Evolutionary conservation across 2,329 filamentous ascomycete species (phyloP), one percentile per base, ranked within the genome.

Genomic region (Rhynchosporium graminicola): DNA sequence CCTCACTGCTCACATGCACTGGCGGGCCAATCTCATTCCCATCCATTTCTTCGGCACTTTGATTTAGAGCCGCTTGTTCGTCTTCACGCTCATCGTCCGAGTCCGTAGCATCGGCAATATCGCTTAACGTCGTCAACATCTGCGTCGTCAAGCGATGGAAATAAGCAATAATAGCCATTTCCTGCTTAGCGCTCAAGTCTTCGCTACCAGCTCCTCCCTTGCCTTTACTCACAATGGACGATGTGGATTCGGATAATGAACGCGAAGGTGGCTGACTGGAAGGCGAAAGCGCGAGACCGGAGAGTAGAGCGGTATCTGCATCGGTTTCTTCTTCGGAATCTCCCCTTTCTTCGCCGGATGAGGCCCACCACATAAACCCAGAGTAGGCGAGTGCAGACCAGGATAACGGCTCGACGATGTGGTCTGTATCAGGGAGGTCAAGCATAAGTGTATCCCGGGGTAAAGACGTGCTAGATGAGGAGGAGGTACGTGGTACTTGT

Each of bases 281-380:
- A 6, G 73, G 70, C 1, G 76, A 71, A 13, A 78, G 74, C 3
- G 74, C 73, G 3, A 87, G 70, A 58, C 85, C 83, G 0, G 81
- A 81, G 4, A 88, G 78, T 3, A 88, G 79, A 2, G 80, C 75
- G 7, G 80, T 78, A 69, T 88, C 86, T 51, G 80, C 51, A 78
- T 80, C 55, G 77, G 86, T 84, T 67, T 88, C 85, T 26, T 83
- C 80, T 65, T 87, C 83, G 58, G 85, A 83, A 56, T 83, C 80
- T 20, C 83, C 80, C 7, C 83, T 78, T 74, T 88, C 84, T 76
- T 95, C 91, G 62, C 90, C 91, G 0, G 91, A 90, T 15, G 88
- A 91, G 2, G 91, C 90, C 91, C 91, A 95, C 91, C 91, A 95
- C 83, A 94, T 91, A 78, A 94, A 93, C 29, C 89, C 87, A 60